Evolutionary conservation across 805 yeast genomes (phyloP).

Genomic region (Wickerhamiella cacticola): DNA sequence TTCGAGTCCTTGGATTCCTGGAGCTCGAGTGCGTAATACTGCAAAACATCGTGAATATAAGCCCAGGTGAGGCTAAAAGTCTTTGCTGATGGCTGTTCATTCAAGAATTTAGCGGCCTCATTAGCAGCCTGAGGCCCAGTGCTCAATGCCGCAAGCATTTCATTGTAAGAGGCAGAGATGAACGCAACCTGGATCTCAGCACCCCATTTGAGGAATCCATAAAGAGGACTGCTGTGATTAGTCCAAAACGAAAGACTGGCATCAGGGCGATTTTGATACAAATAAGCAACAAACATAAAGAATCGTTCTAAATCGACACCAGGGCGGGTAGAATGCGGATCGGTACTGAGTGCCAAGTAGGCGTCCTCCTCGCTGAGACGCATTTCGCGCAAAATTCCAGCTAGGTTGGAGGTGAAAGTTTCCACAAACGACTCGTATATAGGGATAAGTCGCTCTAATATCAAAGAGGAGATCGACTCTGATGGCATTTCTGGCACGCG

Average conservation of each 20-base stretch:
- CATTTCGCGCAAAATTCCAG: constrained; percentile 33
- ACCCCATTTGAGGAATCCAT: constrained; percentile 85
- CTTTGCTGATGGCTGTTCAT: constrained; percentile 10
- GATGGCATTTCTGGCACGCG: constrained; percentile 24
- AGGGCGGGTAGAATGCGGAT: constrained; percentile 26
- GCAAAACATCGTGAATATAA: constrained; percentile 41
- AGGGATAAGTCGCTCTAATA: constrained; percentile 15
- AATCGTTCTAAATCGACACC: constrained; percentile 82
- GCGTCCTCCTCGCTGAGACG: constrained; percentile 31
- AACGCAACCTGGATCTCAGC: constrained; percentile 58
- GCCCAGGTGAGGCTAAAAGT: constrained; percentile 34
- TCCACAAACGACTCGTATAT: constrained; percentile 24
- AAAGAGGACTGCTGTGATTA: constrained; percentile 49
- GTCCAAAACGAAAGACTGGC: constrained; percentile 53
- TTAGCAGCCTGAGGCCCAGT: constrained; percentile 45
- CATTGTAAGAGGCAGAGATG: constrained; percentile 69
- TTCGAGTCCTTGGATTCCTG: constrained; percentile 35
- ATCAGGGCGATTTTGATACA: constrained; percentile 51
- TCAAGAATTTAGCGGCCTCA: constrained; percentile 21
- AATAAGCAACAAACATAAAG: constrained; percentile 58
- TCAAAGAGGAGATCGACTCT: constrained; percentile 10
- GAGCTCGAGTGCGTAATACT: constrained; percentile 33
- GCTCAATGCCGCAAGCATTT: constrained; percentile 66
- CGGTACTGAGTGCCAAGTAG: constrained; percentile 22
- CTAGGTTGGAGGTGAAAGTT: constrained; percentile 27